Base-by-base conservation (phyloP, 805 yeast species). In the Lachancea fermentati region DNA sequence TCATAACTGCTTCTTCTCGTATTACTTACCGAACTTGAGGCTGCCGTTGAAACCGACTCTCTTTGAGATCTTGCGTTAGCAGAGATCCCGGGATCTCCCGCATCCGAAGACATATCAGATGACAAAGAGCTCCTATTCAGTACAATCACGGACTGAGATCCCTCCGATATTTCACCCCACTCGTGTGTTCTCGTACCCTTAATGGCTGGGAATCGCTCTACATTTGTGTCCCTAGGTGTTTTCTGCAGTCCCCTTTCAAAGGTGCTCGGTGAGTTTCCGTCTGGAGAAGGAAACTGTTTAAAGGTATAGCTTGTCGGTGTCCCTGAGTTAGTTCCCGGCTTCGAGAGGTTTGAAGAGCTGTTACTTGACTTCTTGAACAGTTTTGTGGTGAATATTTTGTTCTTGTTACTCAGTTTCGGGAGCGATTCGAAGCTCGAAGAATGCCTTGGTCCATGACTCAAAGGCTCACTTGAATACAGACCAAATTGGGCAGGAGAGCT, bases 161-260 rank as follows among this genome's bases (percentile, higher is more conserved):
- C 34, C 19, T 50, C 49, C 11, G 46, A 28, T n/a, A 30, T 44
- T 8, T 47, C 53, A 0, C 75, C 76, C 78, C 78, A 73, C 31
- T 71, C 72, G 47, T 72, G 76, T 9, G 70, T 68, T 24, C 74
- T 55, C 11, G 76, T 73, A 5, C 78, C 78, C 25, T 60, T 62
- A 5, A 72, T 72, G 0, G 66, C 55, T 1, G 69, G 66, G 6
- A 37, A 33, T 13, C 28, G 13, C 5, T 19, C 28, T 14, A 19
- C 36, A 4, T 6, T 11, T 12, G 36, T 17, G 8, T 26, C 35
- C 14, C 14, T 29, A 8, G n/a, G 15, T 8, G 31, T 13, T n/a
- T 29, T 29, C n/a, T 29, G 15, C 7, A 13, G 31, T 13, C 8
- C 14, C 9, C 52, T 47, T 8, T 19, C 9, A 15, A 34, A 34